Conservation (phyloP, 176 grass and related monocot genomes). For the Stipa capillata region DNA sequence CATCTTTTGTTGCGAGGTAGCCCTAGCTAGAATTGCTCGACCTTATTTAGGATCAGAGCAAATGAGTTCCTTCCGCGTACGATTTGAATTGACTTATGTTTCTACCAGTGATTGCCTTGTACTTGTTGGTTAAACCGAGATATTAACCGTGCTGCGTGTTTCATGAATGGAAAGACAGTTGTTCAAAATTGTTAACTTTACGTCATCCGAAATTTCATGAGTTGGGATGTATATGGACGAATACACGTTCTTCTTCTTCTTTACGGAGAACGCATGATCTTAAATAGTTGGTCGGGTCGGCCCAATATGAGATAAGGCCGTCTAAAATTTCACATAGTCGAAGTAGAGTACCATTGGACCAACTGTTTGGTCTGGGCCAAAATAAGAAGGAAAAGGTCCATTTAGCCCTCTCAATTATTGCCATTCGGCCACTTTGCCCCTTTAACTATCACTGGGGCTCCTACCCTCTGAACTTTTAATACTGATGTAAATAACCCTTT, state of each 20-base stretch:
- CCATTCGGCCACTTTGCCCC: too few relatives aligned
- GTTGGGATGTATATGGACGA: too few relatives aligned
- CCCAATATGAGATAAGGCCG: neutral
- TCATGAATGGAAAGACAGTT: neutral
- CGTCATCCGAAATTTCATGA: too few relatives aligned
- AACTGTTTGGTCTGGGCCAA: neutral
- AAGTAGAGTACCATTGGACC: neutral
- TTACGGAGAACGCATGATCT: neutral
- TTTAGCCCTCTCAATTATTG: too few relatives aligned
- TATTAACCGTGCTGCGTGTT: conserved; percentile 22
- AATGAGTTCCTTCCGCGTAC: conserved; percentile 44
- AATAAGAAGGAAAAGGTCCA: too few relatives aligned
- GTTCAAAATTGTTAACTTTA: conserved; percentile 2
- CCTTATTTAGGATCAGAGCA: conserved; percentile 25
- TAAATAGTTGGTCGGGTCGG: neutral
- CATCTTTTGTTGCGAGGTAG: conserved; percentile 21
- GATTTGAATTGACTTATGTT: conserved; percentile 27
- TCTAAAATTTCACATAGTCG: neutral
- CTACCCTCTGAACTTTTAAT: too few relatives aligned
- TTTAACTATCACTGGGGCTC: too few relatives aligned
- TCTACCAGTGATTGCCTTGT: conserved; percentile 10
- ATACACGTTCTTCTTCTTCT: too few relatives aligned
- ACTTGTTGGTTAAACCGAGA: neutral
- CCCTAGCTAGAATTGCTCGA: conserved; percentile 9
- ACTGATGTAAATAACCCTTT: too few relatives aligned